Conservation (phyloP, 176 grass and related monocot genomes). For the Thalia dealbata region DNA sequence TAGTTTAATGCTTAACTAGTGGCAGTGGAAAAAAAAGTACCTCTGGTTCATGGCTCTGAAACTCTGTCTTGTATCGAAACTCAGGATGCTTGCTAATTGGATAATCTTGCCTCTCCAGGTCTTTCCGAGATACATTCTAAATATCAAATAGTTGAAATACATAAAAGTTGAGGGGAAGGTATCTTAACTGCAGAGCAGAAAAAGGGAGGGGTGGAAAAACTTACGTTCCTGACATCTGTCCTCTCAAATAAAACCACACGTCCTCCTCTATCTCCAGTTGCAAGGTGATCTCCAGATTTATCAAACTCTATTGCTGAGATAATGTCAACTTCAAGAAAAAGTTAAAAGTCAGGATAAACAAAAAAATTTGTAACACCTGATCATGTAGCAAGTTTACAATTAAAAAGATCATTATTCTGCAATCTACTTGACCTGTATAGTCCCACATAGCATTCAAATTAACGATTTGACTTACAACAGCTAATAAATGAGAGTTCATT, state of each 20-base stretch:
- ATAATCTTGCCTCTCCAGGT: conserved; percentile 13
- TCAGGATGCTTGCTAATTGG: conserved; percentile 10
- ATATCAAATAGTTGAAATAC: neutral
- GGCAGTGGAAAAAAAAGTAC: neutral
- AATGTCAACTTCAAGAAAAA: conserved; percentile 11
- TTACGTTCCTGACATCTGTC: conserved; percentile 15
- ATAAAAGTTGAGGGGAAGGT: neutral
- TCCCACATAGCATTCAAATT: too few species aligned
- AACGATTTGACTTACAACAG: too few species aligned
- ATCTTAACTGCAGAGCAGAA: neutral
- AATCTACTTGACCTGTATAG: too few species aligned
- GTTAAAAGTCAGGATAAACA: too few species aligned
- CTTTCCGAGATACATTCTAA: conserved; percentile 1
- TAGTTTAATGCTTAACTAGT: neutral
- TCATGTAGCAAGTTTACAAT: too few species aligned
- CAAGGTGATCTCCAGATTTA: conserved; percentile 21
- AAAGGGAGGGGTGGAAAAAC: neutral
- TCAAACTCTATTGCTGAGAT: conserved; percentile 24
- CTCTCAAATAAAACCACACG: conserved; percentile 23
- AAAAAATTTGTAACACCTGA: too few species aligned
- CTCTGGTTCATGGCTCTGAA: conserved; percentile 24
- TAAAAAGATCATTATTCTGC: too few species aligned
- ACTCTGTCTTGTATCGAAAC: conserved; percentile 17
- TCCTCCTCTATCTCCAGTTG: conserved; percentile 21
- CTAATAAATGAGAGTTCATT: too few species aligned